phyloP scores from a whole-genome alignment of 139 green algal species.

The Chlorella sp. region DNA sequence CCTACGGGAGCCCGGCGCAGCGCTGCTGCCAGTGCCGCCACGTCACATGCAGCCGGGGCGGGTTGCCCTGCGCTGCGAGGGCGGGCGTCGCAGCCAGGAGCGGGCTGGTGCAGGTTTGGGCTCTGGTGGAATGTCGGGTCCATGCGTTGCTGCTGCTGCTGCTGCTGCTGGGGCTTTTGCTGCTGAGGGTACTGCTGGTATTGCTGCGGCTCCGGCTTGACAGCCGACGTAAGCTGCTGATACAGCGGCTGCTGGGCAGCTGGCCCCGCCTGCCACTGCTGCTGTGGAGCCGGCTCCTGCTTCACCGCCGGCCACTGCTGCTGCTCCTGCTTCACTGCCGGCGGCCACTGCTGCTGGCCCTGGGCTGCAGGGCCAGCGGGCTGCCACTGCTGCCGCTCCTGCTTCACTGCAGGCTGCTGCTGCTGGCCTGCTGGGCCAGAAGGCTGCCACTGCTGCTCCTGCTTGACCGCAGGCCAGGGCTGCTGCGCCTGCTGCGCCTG shows the following conservation, averaged over 20 bases:
- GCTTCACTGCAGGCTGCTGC: slow-evolving; percentile 15
- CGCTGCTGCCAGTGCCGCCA: neutral
- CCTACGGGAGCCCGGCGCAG: neutral
- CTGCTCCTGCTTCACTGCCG: neutral
- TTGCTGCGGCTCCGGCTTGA: neutral
- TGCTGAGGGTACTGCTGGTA: neutral
- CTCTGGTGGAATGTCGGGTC: neutral
- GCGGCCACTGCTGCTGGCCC: neutral
- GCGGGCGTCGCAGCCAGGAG: neutral
- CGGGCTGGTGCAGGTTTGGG: neutral
- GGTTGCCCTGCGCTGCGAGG: neutral
- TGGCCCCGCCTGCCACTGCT: neutral
- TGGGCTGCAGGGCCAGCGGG: neutral
- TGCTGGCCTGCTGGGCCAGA: neutral
- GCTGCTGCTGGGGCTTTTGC: neutral
- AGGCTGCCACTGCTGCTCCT: neutral
- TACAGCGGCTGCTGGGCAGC: neutral
- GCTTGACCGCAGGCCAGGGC: neutral
- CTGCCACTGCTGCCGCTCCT: slow-evolving; percentile 7
- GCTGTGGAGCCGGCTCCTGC: neutral
- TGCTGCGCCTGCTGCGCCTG: neutral
- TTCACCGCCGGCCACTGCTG: neutral
- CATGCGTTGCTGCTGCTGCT: neutral
- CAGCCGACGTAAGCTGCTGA: neutral
- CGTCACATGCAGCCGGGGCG: neutral